Conservation (phyloP, 2,329 filamentous ascomycete genomes). For the Fusarium sp. region DNA sequence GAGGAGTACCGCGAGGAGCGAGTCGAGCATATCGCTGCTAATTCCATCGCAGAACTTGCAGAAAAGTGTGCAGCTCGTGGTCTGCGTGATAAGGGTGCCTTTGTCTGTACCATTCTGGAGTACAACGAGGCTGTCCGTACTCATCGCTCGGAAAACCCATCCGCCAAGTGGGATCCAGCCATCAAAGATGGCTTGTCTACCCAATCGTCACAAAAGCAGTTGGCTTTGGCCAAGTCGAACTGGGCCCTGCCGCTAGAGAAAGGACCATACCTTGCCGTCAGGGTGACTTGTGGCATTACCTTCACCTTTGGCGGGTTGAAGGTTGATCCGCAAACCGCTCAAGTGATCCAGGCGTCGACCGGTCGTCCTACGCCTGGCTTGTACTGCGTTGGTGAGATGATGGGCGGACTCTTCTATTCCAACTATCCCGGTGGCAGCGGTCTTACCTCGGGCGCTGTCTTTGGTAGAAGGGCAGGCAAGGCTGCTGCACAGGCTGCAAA, state of each 20-base stretch:
- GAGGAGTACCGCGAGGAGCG: slow-evolving; percentile 76
- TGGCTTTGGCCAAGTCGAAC: slow-evolving; percentile 73
- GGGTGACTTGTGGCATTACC: slow-evolving; percentile 76
- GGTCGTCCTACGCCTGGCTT: slow-evolving; percentile 67
- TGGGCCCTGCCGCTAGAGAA: slow-evolving; percentile 74
- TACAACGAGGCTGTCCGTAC: slow-evolving; percentile 72
- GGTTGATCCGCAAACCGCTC: slow-evolving; percentile 68
- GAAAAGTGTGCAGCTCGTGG: slow-evolving; percentile 63
- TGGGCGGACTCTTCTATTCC: slow-evolving; percentile 75
- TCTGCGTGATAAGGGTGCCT: slow-evolving; percentile 60
- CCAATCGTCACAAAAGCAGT: slow-evolving; percentile 60
- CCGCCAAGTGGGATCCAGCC: slow-evolving; percentile 70
- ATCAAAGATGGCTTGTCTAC: slow-evolving; percentile 75
- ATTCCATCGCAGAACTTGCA: slow-evolving; percentile 70
- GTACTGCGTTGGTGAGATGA: slow-evolving; percentile 76
- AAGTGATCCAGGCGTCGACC: slow-evolving; percentile 64
- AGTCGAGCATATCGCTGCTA: slow-evolving; percentile 67
- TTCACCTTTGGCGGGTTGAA: slow-evolving; percentile 79
- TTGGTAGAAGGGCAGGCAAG: slow-evolving; percentile 60
- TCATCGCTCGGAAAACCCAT: slow-evolving; percentile 61
- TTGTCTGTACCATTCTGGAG: slow-evolving; percentile 67
- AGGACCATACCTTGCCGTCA: slow-evolving; percentile 74
- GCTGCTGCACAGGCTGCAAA: slow-evolving; percentile 41
- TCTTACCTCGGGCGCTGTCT: slow-evolving; percentile 72
- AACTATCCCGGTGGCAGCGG: slow-evolving; percentile 77